These are phyloP conservation scores for Xylariaceae sp. DNA, from an alignment of 2,329 filamentous ascomycete genomes.

Conservation along the genomic window DNA sequence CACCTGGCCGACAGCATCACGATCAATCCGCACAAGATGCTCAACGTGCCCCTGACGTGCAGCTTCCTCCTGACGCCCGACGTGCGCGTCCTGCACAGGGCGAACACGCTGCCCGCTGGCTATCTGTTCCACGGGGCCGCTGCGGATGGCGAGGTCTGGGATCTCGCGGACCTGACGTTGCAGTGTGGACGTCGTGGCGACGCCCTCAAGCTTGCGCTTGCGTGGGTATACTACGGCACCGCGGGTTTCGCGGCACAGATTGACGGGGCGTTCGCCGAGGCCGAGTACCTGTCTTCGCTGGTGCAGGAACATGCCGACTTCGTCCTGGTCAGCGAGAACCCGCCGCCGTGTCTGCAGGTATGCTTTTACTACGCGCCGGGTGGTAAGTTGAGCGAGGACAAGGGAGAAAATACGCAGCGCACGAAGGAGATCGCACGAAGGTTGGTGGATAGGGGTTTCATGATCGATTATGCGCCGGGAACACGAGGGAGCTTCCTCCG, in stretches of 20 bases:
- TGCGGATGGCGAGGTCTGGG: constrained; percentile 60
- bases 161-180: constrained; percentile 86
- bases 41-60: constrained; percentile 85
- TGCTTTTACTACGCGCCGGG: constrained; percentile 82
- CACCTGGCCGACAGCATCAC: constrained; percentile 77
- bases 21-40: constrained; percentile 96
- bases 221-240: constrained; percentile 85
- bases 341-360: constrained; percentile 85
- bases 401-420: constrained; percentile 42
- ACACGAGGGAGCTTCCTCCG: constrained; percentile 52
- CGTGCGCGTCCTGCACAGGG: constrained; percentile 69
- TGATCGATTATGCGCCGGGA: constrained; percentile 59
- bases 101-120: constrained; percentile 81
- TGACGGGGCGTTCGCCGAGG: constrained; percentile 68
- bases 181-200: constrained; percentile 90
- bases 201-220: constrained; percentile 78
- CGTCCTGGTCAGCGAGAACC: constrained; percentile 68
- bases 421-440: constrained; percentile 45
- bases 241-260: constrained; percentile 67
- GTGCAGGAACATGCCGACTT: constrained; percentile 57
- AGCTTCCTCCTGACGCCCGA: constrained; percentile 82
- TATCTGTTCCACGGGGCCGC: constrained; percentile 71
- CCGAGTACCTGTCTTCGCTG: constrained; percentile 61
- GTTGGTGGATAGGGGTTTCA: constrained; percentile 50
- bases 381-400: constrained; percentile 41